phyloP scores from a whole-genome alignment of 345 rosid genomes.

The Excoecaria agallocha region DNA sequence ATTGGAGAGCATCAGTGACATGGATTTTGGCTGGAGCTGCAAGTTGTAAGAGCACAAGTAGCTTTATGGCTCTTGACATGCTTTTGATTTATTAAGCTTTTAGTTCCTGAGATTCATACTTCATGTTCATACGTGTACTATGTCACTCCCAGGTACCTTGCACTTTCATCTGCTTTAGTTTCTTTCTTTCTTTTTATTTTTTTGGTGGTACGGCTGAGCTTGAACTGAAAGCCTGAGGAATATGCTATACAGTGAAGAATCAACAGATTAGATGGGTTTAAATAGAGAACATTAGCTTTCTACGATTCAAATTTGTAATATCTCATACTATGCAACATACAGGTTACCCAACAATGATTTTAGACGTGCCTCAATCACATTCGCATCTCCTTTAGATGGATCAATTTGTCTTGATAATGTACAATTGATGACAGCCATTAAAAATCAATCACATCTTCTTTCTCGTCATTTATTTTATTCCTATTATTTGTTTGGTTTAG shows the following conservation, averaged over 20 bases:
- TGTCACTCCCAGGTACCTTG: neutral
- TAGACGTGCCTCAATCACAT: neutral
- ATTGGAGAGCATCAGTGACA: neutral
- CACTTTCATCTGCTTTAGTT: too few relatives aligned
- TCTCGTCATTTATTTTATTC: too few relatives aligned
- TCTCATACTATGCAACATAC: slow-evolving; percentile 6
- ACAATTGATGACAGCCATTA: too few relatives aligned
- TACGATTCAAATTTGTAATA: slow-evolving; percentile 13
- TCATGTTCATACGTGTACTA: slow-evolving; percentile 1
- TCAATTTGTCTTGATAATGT: neutral
- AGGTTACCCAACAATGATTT: neutral
- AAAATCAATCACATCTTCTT: too few relatives aligned
- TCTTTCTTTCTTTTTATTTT: too few relatives aligned
- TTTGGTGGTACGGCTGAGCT: neutral
- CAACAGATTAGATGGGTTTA: neutral
- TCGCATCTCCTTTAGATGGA: neutral
- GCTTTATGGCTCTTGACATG: neutral
- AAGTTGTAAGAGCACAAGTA: slow-evolving; percentile 11
- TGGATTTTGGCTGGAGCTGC: neutral
- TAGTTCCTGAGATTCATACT: neutral
- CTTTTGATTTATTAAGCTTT: slow-evolving; percentile 4
- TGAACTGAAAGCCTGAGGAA: slow-evolving; percentile 3
- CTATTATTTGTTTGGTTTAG: too few relatives aligned
- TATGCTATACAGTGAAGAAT: slow-evolving; percentile 2
- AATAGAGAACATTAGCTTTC: neutral